Evolutionary conservation across 1,139 yeast species (phyloP).

Genomic region (Debaryomycetaceae sp.): DNA sequence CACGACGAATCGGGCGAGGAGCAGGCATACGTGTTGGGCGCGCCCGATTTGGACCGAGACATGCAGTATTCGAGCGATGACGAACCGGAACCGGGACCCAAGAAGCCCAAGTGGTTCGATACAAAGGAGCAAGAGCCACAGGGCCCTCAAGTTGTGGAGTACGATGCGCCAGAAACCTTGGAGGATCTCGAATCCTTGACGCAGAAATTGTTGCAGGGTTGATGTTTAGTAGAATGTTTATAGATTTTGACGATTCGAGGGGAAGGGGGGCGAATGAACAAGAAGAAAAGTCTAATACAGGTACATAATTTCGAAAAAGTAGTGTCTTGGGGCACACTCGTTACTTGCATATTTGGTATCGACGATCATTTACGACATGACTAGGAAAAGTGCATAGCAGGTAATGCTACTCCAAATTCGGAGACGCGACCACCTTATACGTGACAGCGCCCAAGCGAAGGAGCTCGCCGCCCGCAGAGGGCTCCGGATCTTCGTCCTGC

Average conservation of each 20-base stretch:
- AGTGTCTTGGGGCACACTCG: no score
- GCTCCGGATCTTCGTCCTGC: slow-evolving; percentile 26
- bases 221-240: no score
- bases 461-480: slow-evolving; percentile 25
- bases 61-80: slow-evolving; percentile 17
- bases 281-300: no score
- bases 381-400: no score
- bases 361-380: no score
- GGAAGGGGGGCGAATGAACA: no score
- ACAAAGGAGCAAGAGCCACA: slow-evolving; percentile 16
- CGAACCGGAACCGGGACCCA: slow-evolving; percentile 33
- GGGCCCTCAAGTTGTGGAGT: slow-evolving; percentile 43
- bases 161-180: slow-evolving; percentile 80
- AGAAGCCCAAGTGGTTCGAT: slow-evolving; percentile 57
- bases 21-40: slow-evolving; percentile 14
- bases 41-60: slow-evolving; percentile 36
- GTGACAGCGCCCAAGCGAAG: slow-evolving; percentile 53
- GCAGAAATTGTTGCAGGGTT: slow-evolving; percentile 47
- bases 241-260: no score
- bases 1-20: slow-evolving; percentile 23
- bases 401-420: slow-evolving; percentile 11
- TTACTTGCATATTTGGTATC: no score
- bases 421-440: slow-evolving; percentile 46
- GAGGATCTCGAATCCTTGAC: slow-evolving; percentile 93
- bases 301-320: no score